phyloP scores from a whole-genome alignment of 176 grass and related monocot genomes.

The Olyra latifolia region DNA sequence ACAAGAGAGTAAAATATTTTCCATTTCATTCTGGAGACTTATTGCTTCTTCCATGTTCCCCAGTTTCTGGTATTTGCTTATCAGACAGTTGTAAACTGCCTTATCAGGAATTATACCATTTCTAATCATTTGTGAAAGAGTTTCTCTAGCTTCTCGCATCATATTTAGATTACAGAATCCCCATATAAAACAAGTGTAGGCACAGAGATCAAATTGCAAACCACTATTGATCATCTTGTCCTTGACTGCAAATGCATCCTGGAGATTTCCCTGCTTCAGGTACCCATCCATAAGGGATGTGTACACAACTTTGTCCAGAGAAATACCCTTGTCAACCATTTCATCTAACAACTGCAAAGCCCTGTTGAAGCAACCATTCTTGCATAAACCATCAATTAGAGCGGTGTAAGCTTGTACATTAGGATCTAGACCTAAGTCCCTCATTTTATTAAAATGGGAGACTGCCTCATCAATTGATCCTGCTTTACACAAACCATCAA shows the following conservation, averaged over 20 bases:
- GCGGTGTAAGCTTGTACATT: conserved; percentile 72
- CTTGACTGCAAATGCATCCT: conserved; percentile 72
- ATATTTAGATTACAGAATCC: conserved; percentile 78
- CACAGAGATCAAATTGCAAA: conserved; percentile 76
- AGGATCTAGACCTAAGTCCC: conserved; percentile 56
- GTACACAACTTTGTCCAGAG: conserved; percentile 75
- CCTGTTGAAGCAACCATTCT: conserved; percentile 67
- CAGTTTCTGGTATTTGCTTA: conserved; percentile 73
- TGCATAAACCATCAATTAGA: conserved; percentile 86
- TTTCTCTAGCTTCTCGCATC: conserved; percentile 79
- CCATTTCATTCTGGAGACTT: conserved; percentile 75
- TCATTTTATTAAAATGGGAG: conserved; percentile 81
- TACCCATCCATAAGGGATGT: conserved; percentile 90
- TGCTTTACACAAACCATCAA: conserved; percentile 92
- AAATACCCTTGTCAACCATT: conserved; percentile 61
- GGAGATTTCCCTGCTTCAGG: conserved; percentile 72
- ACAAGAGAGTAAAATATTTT: conserved; percentile 45
- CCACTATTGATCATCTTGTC: conserved; percentile 76
- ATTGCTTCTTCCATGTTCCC: conserved; percentile 63
- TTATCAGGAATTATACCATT: conserved; percentile 79
- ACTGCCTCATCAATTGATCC: conserved; percentile 61
- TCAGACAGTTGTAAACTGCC: conserved; percentile 74
- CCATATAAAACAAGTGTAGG: conserved; percentile 84
- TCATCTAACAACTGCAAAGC: conserved; percentile 66
- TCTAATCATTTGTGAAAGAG: conserved; percentile 70